A percentile compares a stretch with the other conserved stretches of the same genome.
Conservation (phyloP, 495 filamentous ascomycete species). For the Hypoxylon lienhwacheense region DNA sequence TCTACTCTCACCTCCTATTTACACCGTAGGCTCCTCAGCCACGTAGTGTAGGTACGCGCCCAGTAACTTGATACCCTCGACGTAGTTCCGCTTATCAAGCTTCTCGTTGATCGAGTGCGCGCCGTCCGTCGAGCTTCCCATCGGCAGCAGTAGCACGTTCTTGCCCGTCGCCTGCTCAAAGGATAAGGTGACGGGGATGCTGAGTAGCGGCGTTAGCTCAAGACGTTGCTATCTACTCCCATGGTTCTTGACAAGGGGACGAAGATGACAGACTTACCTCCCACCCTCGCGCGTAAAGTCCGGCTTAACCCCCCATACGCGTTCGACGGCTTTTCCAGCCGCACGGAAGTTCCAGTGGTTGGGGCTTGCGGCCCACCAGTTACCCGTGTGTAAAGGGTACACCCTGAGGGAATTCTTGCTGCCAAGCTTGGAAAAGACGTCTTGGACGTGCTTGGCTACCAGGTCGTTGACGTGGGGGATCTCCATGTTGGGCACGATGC, state of each 20-base stretch:
- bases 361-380: constrained; percentile 97
- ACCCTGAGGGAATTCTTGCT: constrained; percentile 90
- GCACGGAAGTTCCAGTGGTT: constrained; percentile 98
- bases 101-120: constrained; percentile 99
- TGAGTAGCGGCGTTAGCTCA: constrained; percentile 37
- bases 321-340: constrained; percentile 86
- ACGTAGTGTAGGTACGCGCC: constrained; percentile 97
- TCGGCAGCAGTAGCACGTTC: constrained; percentile 92
- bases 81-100: constrained; percentile 93
- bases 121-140: constrained; percentile 95
- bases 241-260: too few species aligned
- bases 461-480: constrained; percentile 80
- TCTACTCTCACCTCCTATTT: not conserved
- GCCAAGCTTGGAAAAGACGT: constrained; percentile 76
- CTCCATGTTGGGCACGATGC: constrained; percentile 97
- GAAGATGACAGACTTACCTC: constrained; percentile 55
- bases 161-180: constrained; percentile 99
- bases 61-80: constrained; percentile 94
- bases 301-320: constrained; percentile 88
- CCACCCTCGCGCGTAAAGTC: constrained; percentile 97
- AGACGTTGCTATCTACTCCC: not conserved
- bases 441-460: constrained; percentile 77
- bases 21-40: constrained; percentile 71
- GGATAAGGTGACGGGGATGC: constrained; percentile 93
- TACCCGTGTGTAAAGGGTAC: constrained; percentile 80